Evolutionary conservation across 2,329 filamentous ascomycete genomes (phyloP), one percentile per base, ranked within the genome.

Genomic region (Fusarium falciforme): DNA sequence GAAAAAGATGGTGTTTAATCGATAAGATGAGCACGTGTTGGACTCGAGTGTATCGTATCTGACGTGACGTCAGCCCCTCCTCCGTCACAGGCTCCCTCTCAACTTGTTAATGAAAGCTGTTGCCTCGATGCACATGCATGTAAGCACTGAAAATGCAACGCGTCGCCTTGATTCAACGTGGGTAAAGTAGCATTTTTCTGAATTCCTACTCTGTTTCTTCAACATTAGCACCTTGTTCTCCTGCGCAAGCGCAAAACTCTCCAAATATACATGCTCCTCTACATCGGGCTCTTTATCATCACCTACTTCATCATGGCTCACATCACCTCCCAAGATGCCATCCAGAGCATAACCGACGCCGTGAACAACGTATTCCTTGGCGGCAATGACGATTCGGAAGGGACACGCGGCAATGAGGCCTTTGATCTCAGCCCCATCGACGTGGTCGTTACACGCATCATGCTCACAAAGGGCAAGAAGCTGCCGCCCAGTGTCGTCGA

Each of bases 401-500:
- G 58, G 25, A 35, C 31, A 7, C 33, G 20, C 7, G 44, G 31
- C 4, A 60, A 75, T 36, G 62, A 62, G 14, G 16, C 42, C 12
- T 80, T 76, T 66, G 72, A 82, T 16, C 86, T 88, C 1, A 82
- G 79, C 0, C 79, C 85, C 5, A 78, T 83, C 44, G 89, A 92
- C 77, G 85, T 91, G 2, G 70, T 85, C 4, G 78, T 86, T 1
- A 84, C 86, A 12, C 88, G 87, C 62, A 76, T 83, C 14, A 84
- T 89, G 78, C 77, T 92, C n/a, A 77, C 76, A 29, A 82, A 83
- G 61, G 82, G 80, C 12, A 79, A 81, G 8, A 78, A 78, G 3
- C 80, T 92, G 2, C 90, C 90, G 0, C 79, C 83, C 2, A 90
- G 92, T 68, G 68, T 92, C 0, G 82, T 90, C 40, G 87, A 91